Percentiles rank a stretch among this genome's conserved stretches.
Conservation (phyloP, 192 early-diverging fungal genomes). For the Linnemannia zychae region DNA sequence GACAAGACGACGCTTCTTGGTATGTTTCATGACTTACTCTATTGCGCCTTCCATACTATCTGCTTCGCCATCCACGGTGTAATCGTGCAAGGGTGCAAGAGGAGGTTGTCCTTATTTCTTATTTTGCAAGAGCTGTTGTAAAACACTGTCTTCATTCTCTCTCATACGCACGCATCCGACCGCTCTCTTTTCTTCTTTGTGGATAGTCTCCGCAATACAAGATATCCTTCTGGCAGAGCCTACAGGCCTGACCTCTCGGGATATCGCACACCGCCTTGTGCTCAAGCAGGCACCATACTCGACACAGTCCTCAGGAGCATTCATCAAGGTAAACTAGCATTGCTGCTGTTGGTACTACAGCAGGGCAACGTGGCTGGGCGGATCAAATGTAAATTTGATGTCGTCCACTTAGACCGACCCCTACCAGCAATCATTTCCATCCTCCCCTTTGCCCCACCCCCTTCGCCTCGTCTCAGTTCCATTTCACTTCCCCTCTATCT, state of each 20-base stretch:
- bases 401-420: neutral
- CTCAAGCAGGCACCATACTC: conserved; percentile 53
- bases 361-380: conserved; percentile 1
- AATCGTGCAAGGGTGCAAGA: neutral
- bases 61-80: neutral
- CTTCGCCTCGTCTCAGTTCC: conserved; percentile 1
- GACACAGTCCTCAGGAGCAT: conserved; percentile 25
- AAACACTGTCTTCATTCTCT: neutral
- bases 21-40: conserved; percentile 11
- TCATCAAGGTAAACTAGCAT: conserved; percentile 38
- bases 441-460: neutral
- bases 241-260: conserved; percentile 42
- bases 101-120: neutral
- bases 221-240: conserved; percentile 41
- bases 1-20: conserved; percentile 55
- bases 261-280: conserved; percentile 47
- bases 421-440: neutral
- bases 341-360: conserved; percentile 1
- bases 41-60: neutral
- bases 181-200: neutral
- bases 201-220: conserved; percentile 45
- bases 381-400: conserved; percentile 5
- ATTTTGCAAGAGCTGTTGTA: neutral
- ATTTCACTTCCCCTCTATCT: neutral
- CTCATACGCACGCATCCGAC: neutral